phyloP scores from a whole-genome alignment of 345 rosid species.

The Salix brachista region DNA sequence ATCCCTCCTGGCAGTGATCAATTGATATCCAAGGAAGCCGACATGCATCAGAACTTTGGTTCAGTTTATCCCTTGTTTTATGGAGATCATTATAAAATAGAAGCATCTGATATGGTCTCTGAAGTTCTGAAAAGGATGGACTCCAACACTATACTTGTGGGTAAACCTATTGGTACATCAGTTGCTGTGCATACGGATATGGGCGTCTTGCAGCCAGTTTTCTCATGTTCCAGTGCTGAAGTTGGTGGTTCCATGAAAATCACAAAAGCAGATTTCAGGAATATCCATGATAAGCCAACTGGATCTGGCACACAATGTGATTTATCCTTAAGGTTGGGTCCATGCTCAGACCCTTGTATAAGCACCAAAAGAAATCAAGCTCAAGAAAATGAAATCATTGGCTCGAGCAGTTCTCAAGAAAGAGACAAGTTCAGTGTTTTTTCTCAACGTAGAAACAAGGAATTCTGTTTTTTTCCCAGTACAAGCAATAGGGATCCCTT shows the following conservation, averaged over 20 bases:
- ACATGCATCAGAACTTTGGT: slow-evolving; percentile 37
- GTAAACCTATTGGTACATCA: slow-evolving; percentile 62
- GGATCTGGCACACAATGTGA: slow-evolving; percentile 52
- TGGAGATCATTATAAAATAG: slow-evolving; percentile 43
- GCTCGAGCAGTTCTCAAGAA: slow-evolving; percentile 33
- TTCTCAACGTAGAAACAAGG: slow-evolving; percentile 38
- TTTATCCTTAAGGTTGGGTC: slow-evolving; percentile 79
- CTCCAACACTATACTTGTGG: slow-evolving; percentile 44
- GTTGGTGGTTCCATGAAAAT: slow-evolving; percentile 23
- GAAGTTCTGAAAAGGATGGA: slow-evolving; percentile 32
- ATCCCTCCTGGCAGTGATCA: slow-evolving; percentile 22
- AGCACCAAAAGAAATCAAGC: slow-evolving; percentile 36
- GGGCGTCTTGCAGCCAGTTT: slow-evolving; percentile 29
- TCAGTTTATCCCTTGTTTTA: slow-evolving; percentile 68
- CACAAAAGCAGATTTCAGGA: slow-evolving; percentile 21
- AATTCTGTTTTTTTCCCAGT: slow-evolving; percentile 56
- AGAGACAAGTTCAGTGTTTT: slow-evolving; percentile 21
- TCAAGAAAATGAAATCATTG: slow-evolving; percentile 37
- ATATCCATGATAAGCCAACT: slow-evolving; percentile 28
- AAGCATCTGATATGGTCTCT: slow-evolving; percentile 33
- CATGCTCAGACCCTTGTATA: slow-evolving; percentile 39
- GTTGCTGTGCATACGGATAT: slow-evolving; percentile 32
- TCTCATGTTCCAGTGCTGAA: slow-evolving; percentile 27
- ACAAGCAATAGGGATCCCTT: slow-evolving; percentile 34
- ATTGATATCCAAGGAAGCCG: slow-evolving; percentile 35